These are phyloP conservation scores for Tremella yokohamensis DNA, from an alignment of 768 basidiomycete species.

Conservation along the genomic window DNA sequence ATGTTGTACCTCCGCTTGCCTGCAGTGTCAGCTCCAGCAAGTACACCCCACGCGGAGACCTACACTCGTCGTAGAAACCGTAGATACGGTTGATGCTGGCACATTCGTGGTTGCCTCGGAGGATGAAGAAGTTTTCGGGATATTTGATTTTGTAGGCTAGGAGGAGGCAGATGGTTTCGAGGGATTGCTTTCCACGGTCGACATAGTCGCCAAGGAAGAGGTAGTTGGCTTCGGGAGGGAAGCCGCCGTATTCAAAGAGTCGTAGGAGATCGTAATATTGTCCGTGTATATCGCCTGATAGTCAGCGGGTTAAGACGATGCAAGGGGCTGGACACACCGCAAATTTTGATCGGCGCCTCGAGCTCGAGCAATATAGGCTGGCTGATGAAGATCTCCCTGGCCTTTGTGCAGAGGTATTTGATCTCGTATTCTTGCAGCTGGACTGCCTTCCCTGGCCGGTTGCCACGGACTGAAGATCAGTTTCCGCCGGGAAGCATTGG, in stretches of 20 bases:
- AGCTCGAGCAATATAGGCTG: conserved; percentile 96
- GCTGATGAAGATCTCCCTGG: conserved; percentile 97
- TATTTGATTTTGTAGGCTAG: conserved; percentile 98
- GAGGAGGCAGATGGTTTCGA: conserved; percentile 98
- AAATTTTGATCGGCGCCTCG: conserved; percentile 99
- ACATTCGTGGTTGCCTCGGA: conserved; percentile 98
- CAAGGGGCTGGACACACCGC: conserved; percentile 63
- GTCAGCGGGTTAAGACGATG: conserved; percentile 12
- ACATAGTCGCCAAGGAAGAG: conserved; percentile 99
- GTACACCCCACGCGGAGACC: conserved; percentile 48
- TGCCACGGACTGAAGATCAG: conserved; percentile 73
- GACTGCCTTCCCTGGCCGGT: conserved; percentile 96
- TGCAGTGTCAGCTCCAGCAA: conserved; percentile 48
- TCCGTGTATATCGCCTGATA: conserved; percentile 91
- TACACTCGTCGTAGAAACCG: conserved; percentile 99
- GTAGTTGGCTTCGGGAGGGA: conserved; percentile 99
- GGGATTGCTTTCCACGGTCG: conserved; percentile 96
- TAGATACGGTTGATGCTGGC: conserved; percentile 99
- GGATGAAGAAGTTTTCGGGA: conserved; percentile 99
- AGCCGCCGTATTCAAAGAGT: conserved; percentile 97
- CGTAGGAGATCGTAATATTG: conserved; percentile 98
- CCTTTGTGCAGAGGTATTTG: conserved; percentile 97
- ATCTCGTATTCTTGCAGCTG: conserved; percentile 99
- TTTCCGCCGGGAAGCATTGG: conserved; percentile 5
- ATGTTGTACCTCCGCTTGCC: conserved; percentile 99